Conservation (phyloP, 441 rosid species). For the Metrosideros polymorpha region DNA sequence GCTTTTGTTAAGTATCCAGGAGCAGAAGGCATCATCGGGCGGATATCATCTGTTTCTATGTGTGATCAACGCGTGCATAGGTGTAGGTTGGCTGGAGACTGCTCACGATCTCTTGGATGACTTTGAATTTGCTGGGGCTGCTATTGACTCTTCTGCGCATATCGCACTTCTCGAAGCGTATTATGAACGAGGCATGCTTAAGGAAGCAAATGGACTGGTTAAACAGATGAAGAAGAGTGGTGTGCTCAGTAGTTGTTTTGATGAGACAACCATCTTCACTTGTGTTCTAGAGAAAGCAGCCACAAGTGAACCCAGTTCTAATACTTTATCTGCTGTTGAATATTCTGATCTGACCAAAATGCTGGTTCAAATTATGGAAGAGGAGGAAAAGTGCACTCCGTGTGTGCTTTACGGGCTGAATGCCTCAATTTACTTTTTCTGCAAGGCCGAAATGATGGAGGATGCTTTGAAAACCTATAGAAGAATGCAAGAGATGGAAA, state of each 20-base stretch:
- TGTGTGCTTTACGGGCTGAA: constrained; percentile 41
- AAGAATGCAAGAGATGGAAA: constrained; percentile 40
- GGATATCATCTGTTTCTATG: constrained; percentile 31
- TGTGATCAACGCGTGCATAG: constrained; percentile 50
- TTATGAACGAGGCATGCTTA: constrained; percentile 31
- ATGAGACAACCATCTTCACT: constrained; percentile 13
- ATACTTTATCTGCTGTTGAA: background rate
- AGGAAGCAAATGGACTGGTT: constrained; percentile 47
- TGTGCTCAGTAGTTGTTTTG: constrained; percentile 18
- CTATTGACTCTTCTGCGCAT: constrained; percentile 25
- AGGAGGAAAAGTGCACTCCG: constrained; percentile 20
- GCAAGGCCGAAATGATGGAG: constrained; percentile 71
- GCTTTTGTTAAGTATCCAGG: constrained; percentile 31
- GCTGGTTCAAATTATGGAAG: constrained; percentile 30
- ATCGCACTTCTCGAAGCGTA: constrained; percentile 44
- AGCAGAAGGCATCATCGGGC: constrained; percentile 4
- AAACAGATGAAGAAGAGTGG: constrained; percentile 50
- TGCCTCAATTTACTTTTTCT: constrained; percentile 70
- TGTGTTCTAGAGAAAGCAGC: constrained; percentile 12
- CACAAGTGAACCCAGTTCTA: constrained; percentile 4
- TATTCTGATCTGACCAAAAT: constrained; percentile 27
- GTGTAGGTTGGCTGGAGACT: constrained; percentile 57
- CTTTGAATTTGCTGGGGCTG: constrained; percentile 38
- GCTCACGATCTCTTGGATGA: constrained; percentile 90
- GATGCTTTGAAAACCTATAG: constrained; percentile 52